phyloP scores from a whole-genome alignment of 768 basidiomycete genomes.

The Pulveroboletus ravenelii region DNA sequence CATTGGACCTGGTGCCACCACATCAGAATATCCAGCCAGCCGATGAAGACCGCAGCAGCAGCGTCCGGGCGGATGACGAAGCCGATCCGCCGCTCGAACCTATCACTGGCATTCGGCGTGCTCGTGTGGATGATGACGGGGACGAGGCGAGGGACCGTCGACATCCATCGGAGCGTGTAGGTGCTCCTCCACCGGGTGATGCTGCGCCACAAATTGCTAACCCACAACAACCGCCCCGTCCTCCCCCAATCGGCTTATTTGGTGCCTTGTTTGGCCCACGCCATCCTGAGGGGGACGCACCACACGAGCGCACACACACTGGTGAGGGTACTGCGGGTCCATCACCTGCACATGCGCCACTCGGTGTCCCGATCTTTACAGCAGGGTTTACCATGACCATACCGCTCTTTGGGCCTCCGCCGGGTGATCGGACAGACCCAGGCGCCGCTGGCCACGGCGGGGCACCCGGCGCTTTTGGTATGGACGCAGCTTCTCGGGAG shows the following conservation, averaged over 20 bases:
- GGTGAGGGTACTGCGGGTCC: slow-evolving; percentile 26
- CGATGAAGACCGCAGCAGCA: slow-evolving; percentile 29
- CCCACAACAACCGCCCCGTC: slow-evolving; percentile 17
- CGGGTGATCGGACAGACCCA: slow-evolving; percentile 7
- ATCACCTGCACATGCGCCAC: slow-evolving; percentile 13
- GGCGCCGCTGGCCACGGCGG: slow-evolving; percentile 3
- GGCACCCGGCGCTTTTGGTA: slow-evolving; percentile 5
- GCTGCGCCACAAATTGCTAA: slow-evolving; percentile 22
- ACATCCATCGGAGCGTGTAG: slow-evolving; percentile 57
- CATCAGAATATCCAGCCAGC: slow-evolving; percentile 17
- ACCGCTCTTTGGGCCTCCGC: slow-evolving; percentile 26
- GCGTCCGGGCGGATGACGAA: slow-evolving; percentile 28
- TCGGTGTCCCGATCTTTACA: slow-evolving; percentile 20
- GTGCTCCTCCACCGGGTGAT: slow-evolving; percentile 25
- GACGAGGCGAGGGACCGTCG: slow-evolving; percentile 59
- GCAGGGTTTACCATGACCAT: slow-evolving; percentile 35
- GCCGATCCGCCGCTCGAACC: slow-evolving; percentile 32
- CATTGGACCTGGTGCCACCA: slow-evolving; percentile 29
- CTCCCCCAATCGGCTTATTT: slow-evolving; percentile 21
- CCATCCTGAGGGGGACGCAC: slow-evolving; percentile 11
- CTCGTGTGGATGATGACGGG: slow-evolving; percentile 57
- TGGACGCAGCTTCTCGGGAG: slow-evolving; percentile 20
- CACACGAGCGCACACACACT: slow-evolving; percentile 21
- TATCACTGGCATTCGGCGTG: slow-evolving; percentile 39
- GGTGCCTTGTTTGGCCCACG: slow-evolving; percentile 24